These are phyloP conservation scores for Nemania diffusa DNA, from an alignment of 2,329 filamentous ascomycete genomes.

Conservation along the genomic window DNA sequence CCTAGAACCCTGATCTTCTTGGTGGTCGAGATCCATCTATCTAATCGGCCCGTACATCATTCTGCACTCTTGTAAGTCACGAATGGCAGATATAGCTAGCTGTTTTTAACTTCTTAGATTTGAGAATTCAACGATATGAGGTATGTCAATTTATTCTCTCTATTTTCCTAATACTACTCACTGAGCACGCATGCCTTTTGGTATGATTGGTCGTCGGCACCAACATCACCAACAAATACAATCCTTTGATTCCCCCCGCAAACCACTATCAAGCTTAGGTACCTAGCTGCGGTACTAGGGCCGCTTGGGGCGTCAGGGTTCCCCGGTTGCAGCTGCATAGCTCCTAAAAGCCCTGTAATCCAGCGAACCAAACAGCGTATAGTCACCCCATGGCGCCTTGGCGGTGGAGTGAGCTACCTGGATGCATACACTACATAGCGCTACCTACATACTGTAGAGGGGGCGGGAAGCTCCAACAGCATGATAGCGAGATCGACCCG, in stretches of 20 bases:
- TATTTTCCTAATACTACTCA: neutral
- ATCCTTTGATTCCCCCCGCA: constrained; percentile 16
- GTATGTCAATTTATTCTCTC: constrained; percentile 4
- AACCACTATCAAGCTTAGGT: neutral
- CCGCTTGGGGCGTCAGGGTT: constrained; percentile 14
- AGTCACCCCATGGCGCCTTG: constrained; percentile 22
- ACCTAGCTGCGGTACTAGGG: constrained; percentile 20
- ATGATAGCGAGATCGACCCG: constrained; percentile 11
- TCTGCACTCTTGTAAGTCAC: neutral
- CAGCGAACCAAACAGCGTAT: constrained; percentile 22
- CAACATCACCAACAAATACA: neutral
- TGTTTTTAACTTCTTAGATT: neutral
- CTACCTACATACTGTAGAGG: neutral
- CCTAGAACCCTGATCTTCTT: neutral
- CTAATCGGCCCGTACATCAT: neutral
- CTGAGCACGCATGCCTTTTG: neutral
- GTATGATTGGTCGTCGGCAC: neutral
- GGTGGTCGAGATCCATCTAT: neutral
- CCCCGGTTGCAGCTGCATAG: constrained; percentile 10
- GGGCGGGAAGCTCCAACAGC: constrained; percentile 5
- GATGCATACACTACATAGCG: neutral
- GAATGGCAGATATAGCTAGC: neutral
- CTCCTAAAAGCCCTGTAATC: constrained; percentile 26
- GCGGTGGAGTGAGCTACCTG: constrained; percentile 14
- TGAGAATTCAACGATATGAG: constrained; percentile 6